These are phyloP conservation scores for Paratinospora sagittata DNA, from an alignment of 164 flowering plant genomes.

Conservation along the genomic window DNA sequence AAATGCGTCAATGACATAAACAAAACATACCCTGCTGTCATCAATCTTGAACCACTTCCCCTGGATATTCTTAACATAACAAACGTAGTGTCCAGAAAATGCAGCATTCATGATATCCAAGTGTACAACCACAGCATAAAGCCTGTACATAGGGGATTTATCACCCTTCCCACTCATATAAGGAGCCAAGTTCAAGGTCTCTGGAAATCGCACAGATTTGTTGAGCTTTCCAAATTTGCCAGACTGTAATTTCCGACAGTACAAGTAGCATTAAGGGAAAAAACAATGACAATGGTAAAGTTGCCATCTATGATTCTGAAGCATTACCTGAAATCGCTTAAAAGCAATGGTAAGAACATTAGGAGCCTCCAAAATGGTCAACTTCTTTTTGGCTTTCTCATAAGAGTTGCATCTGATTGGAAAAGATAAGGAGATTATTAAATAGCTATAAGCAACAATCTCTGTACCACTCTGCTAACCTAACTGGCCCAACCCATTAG, in stretches of 20 bases:
- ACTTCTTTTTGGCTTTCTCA: conserved; percentile 86
- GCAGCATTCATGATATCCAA: conserved; percentile 87
- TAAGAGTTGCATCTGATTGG: conserved; percentile 77
- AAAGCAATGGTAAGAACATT: conserved; percentile 86
- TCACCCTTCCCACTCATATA: conserved; percentile 72
- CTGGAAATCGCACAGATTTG: conserved; percentile 70
- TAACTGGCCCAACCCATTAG: no score
- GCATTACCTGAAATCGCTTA: conserved; percentile 79
- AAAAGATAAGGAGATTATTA: conserved; percentile 5
- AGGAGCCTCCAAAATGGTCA: conserved; percentile 83
- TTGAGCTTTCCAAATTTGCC: conserved; percentile 96
- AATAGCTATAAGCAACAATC: neutral
- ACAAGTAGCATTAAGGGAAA: conserved; percentile 1
- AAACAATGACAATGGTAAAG: neutral
- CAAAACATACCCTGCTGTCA: conserved; percentile 65
- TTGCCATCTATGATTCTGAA: neutral
- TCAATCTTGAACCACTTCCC: conserved; percentile 87
- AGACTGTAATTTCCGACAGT: conserved; percentile 43
- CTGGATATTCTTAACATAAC: conserved; percentile 62
- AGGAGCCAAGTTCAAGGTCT: conserved; percentile 61
- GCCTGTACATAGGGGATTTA: conserved; percentile 62
- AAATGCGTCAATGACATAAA: conserved; percentile 5
- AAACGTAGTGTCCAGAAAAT: conserved; percentile 91
- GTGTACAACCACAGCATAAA: conserved; percentile 88
- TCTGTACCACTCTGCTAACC: neutral